Percentiles rank a stretch among this genome's conserved stretches.
phyloP scores from a whole-genome alignment of 345 rosid species.

The Brassica napus region Da-Ae NC_063448.1:4998001-4998500 shows the following conservation, averaged over 20 bases:
- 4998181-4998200: constrained; percentile 39
- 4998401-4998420: constrained; percentile 62
- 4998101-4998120: constrained; percentile 42
- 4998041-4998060: constrained; percentile 45
- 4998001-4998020: constrained; percentile 56
- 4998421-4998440: constrained; percentile 51
- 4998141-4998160: constrained; percentile 61
- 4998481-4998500: constrained; percentile 48
- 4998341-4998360: constrained; percentile 55
- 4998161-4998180: constrained; percentile 30
- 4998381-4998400: constrained; percentile 56
- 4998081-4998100: constrained; percentile 46
- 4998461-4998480: constrained; percentile 30
- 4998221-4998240: constrained; percentile 49
- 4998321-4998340: constrained; percentile 62
- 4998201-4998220: constrained; percentile 35
- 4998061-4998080: constrained; percentile 54
- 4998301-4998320: constrained; percentile 48
- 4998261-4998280: constrained; percentile 54
- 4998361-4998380: constrained; percentile 41
- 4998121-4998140: constrained; percentile 64
- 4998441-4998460: constrained; percentile 55
- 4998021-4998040: constrained; percentile 49
- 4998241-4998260: constrained; percentile 51
- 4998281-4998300: constrained; percentile 44